Evolutionary conservation across 495 filamentous ascomycete genomes (phyloP), one percentile per base, ranked within the genome.

Genomic region (Penicillium parvum): DNA sequence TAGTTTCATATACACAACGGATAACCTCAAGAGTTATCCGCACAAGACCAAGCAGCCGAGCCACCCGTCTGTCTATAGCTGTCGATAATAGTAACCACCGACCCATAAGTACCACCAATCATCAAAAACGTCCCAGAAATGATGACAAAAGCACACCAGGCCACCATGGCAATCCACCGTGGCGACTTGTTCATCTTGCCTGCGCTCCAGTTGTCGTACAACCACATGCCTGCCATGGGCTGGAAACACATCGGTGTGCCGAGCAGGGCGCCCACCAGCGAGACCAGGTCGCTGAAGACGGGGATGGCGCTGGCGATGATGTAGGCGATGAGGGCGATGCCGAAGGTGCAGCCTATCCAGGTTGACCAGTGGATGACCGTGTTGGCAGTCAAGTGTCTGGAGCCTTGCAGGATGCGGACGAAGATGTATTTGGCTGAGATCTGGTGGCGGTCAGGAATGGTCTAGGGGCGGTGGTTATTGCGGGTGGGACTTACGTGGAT

Each of bases 221-320:
- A 46, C 69, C 69, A 73, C 65, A 73, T 68, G 29, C 63, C 60
- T 0, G 53, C 69, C 66, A 70, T 70, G 5, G 68, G 68, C 44
- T 70, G 69, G 54, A 68, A 69, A 11, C 42, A 69, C 61, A 66
- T 63, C 10, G 65, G 50, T 4, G 61, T 70, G 7, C 60, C 66
- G 43, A 86, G 82, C 25, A 85, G 58, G 3, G 81, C 72, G 11
- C 80, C 81, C 26, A 78, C 68, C 43, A 81, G 71, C 16, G 73
- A 73, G 14, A 88, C 65, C 28, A 88, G 63, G 27, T 72, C 71
- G 49, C 74, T 72, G 57, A 87, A 88, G 54, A 83, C 76, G 8
- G 84, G 85, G 32, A 89, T 83, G 6, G 78, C 76, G 49, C 82
- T 78, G 18, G 83, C 82, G 53, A 88, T 79, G 30, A 86, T 58